Evolutionary conservation across 2,329 filamentous ascomycete species (phyloP), one percentile per base, ranked within the genome.

Genomic region (Colletotrichum incanum): DNA sequence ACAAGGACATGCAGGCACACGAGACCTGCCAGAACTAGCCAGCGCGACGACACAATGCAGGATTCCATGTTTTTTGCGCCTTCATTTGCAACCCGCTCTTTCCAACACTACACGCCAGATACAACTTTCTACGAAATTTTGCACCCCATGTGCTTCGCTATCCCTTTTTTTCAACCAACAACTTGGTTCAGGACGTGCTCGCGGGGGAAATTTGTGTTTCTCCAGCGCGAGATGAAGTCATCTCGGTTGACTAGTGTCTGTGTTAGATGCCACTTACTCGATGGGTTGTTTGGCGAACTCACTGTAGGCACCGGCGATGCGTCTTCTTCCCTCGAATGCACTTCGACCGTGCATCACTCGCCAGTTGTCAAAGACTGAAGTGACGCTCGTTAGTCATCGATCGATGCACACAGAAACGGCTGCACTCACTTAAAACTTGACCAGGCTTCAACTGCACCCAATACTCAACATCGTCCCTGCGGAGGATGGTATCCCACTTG

Each of bases 241-340:
- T 97, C 94, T 43, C 91, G 90, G 76, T 93, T 93, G 75, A 94
- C 93, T 95, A 31, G 31, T 41, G 23, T 28, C 34, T 47, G 58
- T 65, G 58, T 65, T 47, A 54, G 55, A 43, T 45, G 61, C 28
- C 16, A 54, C 16, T 31, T 9, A n/a, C 16, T 31, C 45, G 49
- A 52, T 12, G 11, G 1, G 34, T n/a, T 34, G 3, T 16, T 5
- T 9, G 14, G 31, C 9, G 34, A n/a, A 90, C 93, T 87, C 84
- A 95, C 94, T 92, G 78, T 98, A 98, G 12, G 90, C 96, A 72
- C 96, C 96, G 81, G 95, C 98, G 78, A 99, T 93, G 75, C 95
- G 91, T 75, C 96, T 87, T 78, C 93, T 91, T 1, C 96, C 96
- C 7, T 91, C 93, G 78, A 98, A 99, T 0, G 90, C 90, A 63